Evolutionary conservation across 192 early-diverging fungal species (phyloP).

Genomic region (Kickxella alabastrina): DNA sequence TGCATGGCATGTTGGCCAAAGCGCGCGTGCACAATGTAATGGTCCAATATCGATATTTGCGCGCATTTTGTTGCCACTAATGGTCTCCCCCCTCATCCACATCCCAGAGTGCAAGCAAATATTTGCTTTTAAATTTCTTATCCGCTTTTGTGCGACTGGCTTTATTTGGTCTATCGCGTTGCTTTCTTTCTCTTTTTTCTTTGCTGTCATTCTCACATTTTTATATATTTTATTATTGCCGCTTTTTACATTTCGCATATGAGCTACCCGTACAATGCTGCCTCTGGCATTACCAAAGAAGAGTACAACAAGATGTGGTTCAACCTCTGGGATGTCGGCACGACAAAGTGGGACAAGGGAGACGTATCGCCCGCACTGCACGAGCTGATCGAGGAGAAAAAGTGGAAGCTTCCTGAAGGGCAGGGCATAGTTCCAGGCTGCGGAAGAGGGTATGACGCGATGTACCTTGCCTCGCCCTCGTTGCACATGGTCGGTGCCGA

Average conservation of each 20-base stretch:
- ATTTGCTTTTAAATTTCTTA: no score
- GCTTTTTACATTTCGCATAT: neutral
- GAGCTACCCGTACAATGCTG: conserved; percentile 11
- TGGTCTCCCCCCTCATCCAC: neutral
- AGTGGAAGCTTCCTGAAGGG: conserved; percentile 42
- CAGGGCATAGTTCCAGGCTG: conserved; percentile 47
- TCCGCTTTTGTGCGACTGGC: no score
- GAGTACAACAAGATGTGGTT: conserved; percentile 42
- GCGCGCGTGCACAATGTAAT: no score
- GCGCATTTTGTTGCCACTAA: neutral
- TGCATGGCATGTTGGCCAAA: no score
- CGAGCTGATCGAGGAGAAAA: conserved; percentile 42
- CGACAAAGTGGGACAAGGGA: conserved; percentile 43
- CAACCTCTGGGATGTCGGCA: conserved; percentile 22
- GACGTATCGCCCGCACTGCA: conserved; percentile 44
- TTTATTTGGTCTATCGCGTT: neutral
- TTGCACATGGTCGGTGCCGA: conserved; percentile 68
- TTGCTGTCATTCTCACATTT: neutral
- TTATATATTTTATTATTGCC: neutral
- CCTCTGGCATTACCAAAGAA: conserved; percentile 2
- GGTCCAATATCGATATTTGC: no score
- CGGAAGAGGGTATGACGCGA: conserved; percentile 68
- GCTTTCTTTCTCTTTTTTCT: neutral
- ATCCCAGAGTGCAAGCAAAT: neutral
- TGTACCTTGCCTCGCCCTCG: conserved; percentile 58